Evolutionary conservation across 2,329 filamentous ascomycete species (phyloP).

Genomic region (Phialophora tarda): DNA sequence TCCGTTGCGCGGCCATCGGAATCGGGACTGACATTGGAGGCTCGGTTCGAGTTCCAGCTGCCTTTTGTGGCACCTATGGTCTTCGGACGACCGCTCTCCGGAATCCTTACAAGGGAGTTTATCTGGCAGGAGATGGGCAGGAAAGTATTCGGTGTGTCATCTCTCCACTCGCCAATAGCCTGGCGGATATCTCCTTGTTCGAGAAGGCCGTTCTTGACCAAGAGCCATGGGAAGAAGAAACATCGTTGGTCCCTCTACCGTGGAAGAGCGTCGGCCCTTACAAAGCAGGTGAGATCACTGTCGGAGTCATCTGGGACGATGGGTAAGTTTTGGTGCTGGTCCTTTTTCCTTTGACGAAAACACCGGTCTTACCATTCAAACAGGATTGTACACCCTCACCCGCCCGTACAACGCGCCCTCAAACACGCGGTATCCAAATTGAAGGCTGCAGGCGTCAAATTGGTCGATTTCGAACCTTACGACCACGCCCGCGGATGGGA

Average conservation of each 20-base stretch:
- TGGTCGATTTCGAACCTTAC: conserved; percentile 28
- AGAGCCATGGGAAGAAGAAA: too few relatives aligned
- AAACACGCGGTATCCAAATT: conserved; percentile 52
- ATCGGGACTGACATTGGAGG: conserved; percentile 54
- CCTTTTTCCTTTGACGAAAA: too few relatives aligned
- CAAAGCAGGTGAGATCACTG: too few relatives aligned
- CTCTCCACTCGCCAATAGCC: conserved; percentile 60
- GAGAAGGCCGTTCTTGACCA: too few relatives aligned
- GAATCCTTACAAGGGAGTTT: conserved; percentile 45
- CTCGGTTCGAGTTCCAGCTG: conserved; percentile 45
- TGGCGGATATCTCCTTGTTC: conserved; percentile 48
- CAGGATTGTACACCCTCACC: conserved; percentile 62
- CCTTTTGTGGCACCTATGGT: conserved; percentile 45
- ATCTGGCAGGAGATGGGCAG: conserved; percentile 22
- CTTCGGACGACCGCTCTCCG: conserved; percentile 39
- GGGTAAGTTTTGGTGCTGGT: too few relatives aligned
- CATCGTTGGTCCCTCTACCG: too few relatives aligned
- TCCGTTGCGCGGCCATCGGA: conserved; percentile 59
- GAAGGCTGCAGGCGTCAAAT: conserved; percentile 49
- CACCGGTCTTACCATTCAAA: too few relatives aligned
- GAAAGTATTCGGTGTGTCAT: conserved; percentile 54
- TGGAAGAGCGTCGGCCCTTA: too few relatives aligned
- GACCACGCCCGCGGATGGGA: conserved; percentile 53
- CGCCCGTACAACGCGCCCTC: conserved; percentile 63
- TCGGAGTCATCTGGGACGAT: too few relatives aligned